Percentiles rank a stretch among this genome's conserved stretches.
Conservation (phyloP, 805 yeast species). For the Ogataea paraovalis region DNA sequence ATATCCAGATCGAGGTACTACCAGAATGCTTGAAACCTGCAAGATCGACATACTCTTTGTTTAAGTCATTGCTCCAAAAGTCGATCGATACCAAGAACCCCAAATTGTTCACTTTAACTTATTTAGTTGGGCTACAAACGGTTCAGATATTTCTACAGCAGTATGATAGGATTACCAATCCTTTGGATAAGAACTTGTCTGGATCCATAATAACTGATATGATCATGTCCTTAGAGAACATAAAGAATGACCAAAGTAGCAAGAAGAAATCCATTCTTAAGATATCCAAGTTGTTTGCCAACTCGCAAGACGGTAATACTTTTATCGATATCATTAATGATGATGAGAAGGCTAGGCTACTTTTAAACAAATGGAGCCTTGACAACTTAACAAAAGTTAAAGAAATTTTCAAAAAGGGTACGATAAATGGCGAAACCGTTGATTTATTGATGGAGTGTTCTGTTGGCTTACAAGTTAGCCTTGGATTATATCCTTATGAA, state of each 20-base stretch:
- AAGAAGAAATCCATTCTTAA: conserved; percentile 4
- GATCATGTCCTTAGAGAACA: conserved; percentile 9
- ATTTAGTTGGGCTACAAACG: conserved; percentile 15
- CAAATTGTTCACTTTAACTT: conserved; percentile 10
- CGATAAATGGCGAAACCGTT: conserved; percentile 11
- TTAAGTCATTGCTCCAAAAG: conserved; percentile 7
- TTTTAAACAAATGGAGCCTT: conserved; percentile 17
- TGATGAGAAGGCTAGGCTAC: conserved; percentile 9
- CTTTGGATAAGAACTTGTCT: conserved; percentile 2
- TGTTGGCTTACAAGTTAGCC: conserved; percentile 13
- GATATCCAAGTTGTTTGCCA: conserved; percentile 3
- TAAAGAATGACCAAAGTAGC: conserved; percentile 5
- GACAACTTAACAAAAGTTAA: conserved; percentile 6
- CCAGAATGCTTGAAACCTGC: conserved; percentile 5
- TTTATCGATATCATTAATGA: conserved; percentile 10
- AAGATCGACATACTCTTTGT: conserved; percentile 8
- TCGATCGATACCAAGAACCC: conserved; percentile 5
- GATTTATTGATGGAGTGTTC: conserved; percentile 14
- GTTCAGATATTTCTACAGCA: conserved; percentile 9
- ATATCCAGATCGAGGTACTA: neutral
- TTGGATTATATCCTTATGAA: conserved; percentile 12
- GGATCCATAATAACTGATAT: neutral
- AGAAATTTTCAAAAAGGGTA: conserved; percentile 7
- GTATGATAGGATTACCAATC: conserved; percentile 3
- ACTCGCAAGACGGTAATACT: neutral